These are phyloP conservation scores for Kodamaea sp. DNA, from an alignment of 1,139 yeast genomes.

Conservation along the genomic window DNA sequence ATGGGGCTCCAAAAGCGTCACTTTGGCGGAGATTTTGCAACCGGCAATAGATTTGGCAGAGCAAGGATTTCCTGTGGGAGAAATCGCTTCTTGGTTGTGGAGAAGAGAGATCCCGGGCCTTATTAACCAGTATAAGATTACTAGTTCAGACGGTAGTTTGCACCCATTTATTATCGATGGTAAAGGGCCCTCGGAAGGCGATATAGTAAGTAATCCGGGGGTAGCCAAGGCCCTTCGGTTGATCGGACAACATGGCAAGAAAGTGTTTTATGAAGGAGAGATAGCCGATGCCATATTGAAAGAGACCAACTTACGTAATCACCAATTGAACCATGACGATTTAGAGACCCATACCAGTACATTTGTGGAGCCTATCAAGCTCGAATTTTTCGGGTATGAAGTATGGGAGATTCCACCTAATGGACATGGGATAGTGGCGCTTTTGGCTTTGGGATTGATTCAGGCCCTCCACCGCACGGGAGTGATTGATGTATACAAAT, in stretches of 20 bases:
- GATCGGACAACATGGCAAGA: slow-evolving; percentile 59
- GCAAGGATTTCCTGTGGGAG: slow-evolving; percentile 65
- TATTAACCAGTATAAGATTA: slow-evolving; percentile 31
- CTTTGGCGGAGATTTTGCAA: slow-evolving; percentile 56
- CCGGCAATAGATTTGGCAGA: slow-evolving; percentile 77
- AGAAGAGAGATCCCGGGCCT: slow-evolving; percentile 37
- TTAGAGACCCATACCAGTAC: slow-evolving; percentile 57
- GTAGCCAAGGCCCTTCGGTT: slow-evolving; percentile 56
- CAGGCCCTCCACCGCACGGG: slow-evolving; percentile 53
- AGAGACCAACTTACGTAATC: slow-evolving; percentile 53
- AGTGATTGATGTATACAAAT: slow-evolving; percentile 40
- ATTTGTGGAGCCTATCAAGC: slow-evolving; percentile 60
- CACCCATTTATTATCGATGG: slow-evolving; percentile 39
- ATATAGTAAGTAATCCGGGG: slow-evolving; percentile 52
- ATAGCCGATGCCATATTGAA: slow-evolving; percentile 67
- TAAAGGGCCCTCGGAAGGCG: slow-evolving; percentile 59
- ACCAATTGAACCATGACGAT: slow-evolving; percentile 58
- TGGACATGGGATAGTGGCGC: slow-evolving; percentile 77
- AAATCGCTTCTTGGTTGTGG: slow-evolving; percentile 61
- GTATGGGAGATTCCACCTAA: slow-evolving; percentile 83
- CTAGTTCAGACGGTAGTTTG: slow-evolving; percentile 25
- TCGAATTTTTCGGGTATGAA: slow-evolving; percentile 44
- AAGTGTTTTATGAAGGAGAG: slow-evolving; percentile 68
- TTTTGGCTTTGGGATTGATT: slow-evolving; percentile 67
- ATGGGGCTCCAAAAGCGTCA: slow-evolving; percentile 75